These are phyloP conservation scores for Fistulina hepatica DNA, from an alignment of 1,284 basidiomycete species.

Conservation along the genomic window DNA sequence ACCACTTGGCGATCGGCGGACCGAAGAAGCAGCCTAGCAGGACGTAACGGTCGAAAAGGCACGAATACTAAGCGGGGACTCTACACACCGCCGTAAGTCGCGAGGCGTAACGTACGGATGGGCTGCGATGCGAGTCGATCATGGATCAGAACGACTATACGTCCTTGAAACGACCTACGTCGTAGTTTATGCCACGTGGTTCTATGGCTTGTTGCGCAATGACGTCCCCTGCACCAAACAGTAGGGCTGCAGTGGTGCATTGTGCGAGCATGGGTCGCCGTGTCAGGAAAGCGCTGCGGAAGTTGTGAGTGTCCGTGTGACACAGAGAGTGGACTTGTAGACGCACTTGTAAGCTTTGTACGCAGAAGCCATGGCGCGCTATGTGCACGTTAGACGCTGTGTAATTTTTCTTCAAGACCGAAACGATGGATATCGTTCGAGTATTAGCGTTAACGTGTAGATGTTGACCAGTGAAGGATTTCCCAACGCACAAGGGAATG, in stretches of 20 bases:
- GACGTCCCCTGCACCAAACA: conserved; percentile 73
- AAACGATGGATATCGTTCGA: too few species aligned
- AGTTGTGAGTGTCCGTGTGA: not conserved
- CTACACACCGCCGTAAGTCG: conserved; percentile 58
- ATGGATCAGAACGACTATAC: not conserved
- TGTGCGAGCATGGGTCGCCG: conserved; percentile 57
- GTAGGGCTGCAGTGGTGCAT: conserved; percentile 51
- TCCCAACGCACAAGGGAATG: too few species aligned
- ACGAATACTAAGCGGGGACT: not conserved
- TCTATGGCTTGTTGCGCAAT: conserved; percentile 79
- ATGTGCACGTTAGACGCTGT: too few species aligned
- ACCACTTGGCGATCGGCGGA: conserved; percentile 66
- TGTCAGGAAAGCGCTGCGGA: conserved; percentile 43
- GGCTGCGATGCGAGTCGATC: conserved; percentile 32
- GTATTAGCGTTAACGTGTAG: too few species aligned
- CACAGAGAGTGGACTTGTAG: too few species aligned
- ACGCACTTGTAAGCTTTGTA: too few species aligned
- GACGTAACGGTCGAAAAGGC: not conserved
- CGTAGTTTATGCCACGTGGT: conserved; percentile 50
- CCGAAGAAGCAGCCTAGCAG: conserved; percentile 52
- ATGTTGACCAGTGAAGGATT: too few species aligned
- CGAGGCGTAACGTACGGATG: conserved; percentile 56
- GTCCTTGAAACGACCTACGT: conserved; percentile 35
- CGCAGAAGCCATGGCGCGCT: too few species aligned
- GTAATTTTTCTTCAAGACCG: too few species aligned